phyloP scores from a whole-genome alignment of 2,329 filamentous ascomycete species.

The Fusarium longipes region DNA sequence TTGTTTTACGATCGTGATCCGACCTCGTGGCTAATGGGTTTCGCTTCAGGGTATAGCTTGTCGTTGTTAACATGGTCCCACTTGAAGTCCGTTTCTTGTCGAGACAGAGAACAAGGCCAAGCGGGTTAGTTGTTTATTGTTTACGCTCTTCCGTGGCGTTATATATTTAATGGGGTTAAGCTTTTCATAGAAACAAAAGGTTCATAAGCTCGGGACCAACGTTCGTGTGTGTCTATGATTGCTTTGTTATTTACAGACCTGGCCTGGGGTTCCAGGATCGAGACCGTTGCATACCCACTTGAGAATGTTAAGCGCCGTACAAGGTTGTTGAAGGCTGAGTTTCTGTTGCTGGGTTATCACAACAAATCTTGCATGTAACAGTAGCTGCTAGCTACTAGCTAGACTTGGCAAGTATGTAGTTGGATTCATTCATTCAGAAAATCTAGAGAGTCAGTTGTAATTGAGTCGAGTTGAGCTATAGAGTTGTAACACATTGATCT shows the following conservation, averaged over 20 bases:
- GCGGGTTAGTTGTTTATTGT: not conserved
- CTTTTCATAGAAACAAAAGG: not conserved
- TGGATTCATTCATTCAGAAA: no score
- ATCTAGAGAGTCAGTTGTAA: not conserved
- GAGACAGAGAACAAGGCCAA: not conserved
- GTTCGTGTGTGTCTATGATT: conserved; percentile 11
- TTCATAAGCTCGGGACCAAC: conserved; percentile 11
- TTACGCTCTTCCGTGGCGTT: not conserved
- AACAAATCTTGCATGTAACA: not conserved
- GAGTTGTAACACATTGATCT: not conserved
- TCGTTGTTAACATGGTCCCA: conserved; percentile 1
- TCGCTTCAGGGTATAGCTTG: conserved; percentile 19
- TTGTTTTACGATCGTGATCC: conserved; percentile 20
- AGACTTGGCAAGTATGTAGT: conserved; percentile 1
- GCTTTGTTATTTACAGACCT: conserved; percentile 16
- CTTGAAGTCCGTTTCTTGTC: conserved; percentile 1
- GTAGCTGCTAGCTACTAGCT: no score
- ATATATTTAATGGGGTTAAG: not conserved
- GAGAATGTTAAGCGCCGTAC: conserved; percentile 16
- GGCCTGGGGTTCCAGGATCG: not conserved
- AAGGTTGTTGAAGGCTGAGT: conserved; percentile 7
- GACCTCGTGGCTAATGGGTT: conserved; percentile 10
- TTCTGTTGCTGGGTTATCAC: conserved; percentile 22
- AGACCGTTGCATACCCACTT: conserved; percentile 19
- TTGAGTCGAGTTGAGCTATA: not conserved